Evolutionary conservation across 768 basidiomycete genomes (phyloP).

Genomic region (Lactarius tabidus): DNA sequence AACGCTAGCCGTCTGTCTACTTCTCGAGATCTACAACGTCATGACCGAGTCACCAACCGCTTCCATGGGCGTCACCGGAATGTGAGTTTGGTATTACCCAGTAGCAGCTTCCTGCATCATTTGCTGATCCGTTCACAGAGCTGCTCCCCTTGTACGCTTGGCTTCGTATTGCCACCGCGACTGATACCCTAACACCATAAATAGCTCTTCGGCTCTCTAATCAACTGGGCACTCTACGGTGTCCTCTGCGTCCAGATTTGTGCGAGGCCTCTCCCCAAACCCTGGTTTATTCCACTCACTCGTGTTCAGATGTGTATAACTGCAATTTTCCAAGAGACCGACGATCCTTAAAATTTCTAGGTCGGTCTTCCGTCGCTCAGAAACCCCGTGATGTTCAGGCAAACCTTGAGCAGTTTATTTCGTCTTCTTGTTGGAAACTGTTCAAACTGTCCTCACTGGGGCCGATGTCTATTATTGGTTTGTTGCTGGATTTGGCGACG

Average conservation of each 20-base stretch:
- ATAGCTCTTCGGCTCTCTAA: background rate
- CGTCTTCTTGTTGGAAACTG: background rate
- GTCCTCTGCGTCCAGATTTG: background rate
- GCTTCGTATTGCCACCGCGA: background rate
- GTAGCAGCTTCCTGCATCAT: too few species aligned
- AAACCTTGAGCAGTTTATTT: background rate
- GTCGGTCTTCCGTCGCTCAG: background rate
- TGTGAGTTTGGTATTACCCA: too few species aligned
- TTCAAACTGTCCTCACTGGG: background rate
- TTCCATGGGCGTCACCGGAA: too few species aligned
- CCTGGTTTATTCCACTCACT: background rate
- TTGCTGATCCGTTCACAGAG: background rate
- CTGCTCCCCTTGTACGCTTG: background rate
- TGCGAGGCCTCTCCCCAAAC: background rate
- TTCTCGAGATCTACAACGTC: too few species aligned
- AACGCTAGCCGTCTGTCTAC: too few species aligned
- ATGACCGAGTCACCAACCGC: too few species aligned
- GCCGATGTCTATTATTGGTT: background rate
- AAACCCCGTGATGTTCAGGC: background rate
- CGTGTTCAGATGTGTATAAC: background rate
- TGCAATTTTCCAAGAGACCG: background rate
- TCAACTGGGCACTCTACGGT: conserved; percentile 5
- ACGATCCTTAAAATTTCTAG: background rate
- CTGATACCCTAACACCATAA: background rate
- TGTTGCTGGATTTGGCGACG: background rate